phyloP scores from a whole-genome alignment of 2,329 filamentous ascomycete species.

The Phialophora chinensis region DNA sequence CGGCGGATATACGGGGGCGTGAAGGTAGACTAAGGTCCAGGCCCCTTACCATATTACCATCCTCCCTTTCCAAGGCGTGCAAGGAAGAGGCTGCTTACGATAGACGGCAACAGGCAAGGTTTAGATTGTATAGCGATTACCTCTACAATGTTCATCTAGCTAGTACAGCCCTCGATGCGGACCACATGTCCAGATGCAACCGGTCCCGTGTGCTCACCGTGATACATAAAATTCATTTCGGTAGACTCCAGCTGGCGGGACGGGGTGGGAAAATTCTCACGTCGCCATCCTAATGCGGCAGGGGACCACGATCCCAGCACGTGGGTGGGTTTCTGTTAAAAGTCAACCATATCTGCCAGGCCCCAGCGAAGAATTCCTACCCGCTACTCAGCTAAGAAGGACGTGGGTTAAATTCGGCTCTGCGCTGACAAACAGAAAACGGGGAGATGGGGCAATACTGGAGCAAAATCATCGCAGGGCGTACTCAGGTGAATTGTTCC shows the following conservation, averaged over 20 bases:
- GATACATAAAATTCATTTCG: not conserved
- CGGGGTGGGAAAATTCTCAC: not conserved
- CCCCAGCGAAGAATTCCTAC: not conserved
- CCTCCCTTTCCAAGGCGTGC: not conserved
- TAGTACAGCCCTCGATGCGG: slow-evolving; percentile 1
- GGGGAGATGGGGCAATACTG: not conserved
- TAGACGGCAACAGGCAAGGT: slow-evolving; percentile 16
- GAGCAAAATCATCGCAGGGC: slow-evolving; percentile 18
- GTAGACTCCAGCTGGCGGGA: not conserved
- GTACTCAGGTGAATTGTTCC: not conserved
- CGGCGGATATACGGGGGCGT: slow-evolving; percentile 68
- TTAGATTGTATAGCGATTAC: slow-evolving; percentile 22
- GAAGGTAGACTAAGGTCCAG: slow-evolving; percentile 37
- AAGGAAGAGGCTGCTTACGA: slow-evolving; percentile 8
- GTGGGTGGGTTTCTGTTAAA: slow-evolving; percentile 12
- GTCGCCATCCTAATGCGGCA: not conserved
- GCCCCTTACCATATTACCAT: not conserved
- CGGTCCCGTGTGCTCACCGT: not conserved
- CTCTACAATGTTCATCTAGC: slow-evolving; percentile 6
- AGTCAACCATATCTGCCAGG: not conserved
- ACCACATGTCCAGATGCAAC: not conserved
- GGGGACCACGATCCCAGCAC: not conserved
- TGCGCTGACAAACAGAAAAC: slow-evolving; percentile 27
- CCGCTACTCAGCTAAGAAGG: not conserved
- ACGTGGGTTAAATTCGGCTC: slow-evolving; percentile 16